Base-by-base conservation (phyloP, 2,329 filamentous ascomycete genomes). In the Lasiodiplodia sp. region DNA sequence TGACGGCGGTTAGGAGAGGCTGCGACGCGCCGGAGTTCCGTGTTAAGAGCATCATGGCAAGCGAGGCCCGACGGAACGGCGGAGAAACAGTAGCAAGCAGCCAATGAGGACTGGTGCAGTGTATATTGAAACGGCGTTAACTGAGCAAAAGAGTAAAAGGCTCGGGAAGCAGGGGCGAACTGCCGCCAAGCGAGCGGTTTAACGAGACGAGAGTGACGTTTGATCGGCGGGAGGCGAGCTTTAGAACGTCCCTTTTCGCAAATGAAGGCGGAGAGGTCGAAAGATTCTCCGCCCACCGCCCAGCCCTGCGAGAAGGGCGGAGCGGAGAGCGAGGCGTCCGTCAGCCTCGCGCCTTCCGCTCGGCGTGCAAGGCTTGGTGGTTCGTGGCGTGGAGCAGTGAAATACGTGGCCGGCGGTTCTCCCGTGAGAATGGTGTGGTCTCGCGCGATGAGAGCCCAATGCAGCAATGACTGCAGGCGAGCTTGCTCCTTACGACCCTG, bases 31-130 rank as follows among this genome's bases (percentile, higher is more conserved):
- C 31, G 56, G 31, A 63, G 66, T 68, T 55, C 56, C 66, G 66
- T 38, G 55, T 63, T 34, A 55, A 62, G 34, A 34, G 16, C 25
- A n/a, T 23, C 40, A 44, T 28, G 31, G 37, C 60, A 49, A 64
- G 63, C 65, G 65, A 67, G 44, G 47, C 37, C 56, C 37, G 66
- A 31, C 66, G 66, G 66, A 18, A 44, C 25, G 57, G 66, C 66
- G 66, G 66, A 52, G 62, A 68, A 68, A 68, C 49, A 31, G 18
- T 21, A 37, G 28, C 28, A 28, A 63, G 14, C 47, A 38, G 25
- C 66, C 66, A 68, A 68, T 63, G 49, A 34, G 12, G 25, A 23
- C 8, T 25, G n/a, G 23, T 21, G 12, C 23, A n/a, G 37, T 55
- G 63, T 51, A 66, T 55, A 66, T 55, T 66, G 63, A 55, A 49